phyloP scores from a whole-genome alignment of 1,284 basidiomycete genomes.

The Rhizoctonia solani region DNA sequence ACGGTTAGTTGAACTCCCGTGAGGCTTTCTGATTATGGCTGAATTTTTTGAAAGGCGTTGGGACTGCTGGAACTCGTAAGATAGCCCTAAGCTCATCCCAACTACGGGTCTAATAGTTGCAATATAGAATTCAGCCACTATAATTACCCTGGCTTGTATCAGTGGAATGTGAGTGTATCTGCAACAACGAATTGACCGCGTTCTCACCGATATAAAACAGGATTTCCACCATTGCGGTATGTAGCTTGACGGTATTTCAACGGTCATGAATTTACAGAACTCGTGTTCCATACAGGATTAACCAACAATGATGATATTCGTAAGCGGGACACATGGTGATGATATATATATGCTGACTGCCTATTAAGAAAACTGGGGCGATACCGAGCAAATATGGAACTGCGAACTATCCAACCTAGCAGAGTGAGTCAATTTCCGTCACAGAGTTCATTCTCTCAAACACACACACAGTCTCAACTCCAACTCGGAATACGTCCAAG shows the following conservation, averaged over 20 bases:
- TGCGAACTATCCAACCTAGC: slow-evolving; percentile 47
- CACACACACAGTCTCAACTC: slow-evolving; percentile 50
- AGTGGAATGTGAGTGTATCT: no score
- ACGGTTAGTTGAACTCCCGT: slow-evolving; percentile 21
- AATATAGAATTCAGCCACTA: slow-evolving; percentile 17
- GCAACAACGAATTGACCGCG: no score
- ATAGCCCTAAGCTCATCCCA: background rate
- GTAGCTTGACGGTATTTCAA: background rate
- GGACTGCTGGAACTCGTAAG: no score
- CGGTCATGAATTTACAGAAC: no score
- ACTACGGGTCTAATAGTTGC: background rate
- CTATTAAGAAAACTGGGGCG: no score
- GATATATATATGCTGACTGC: slow-evolving; percentile 54
- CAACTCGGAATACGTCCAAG: slow-evolving; percentile 61
- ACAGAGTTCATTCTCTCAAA: background rate
- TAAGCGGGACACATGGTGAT: no score
- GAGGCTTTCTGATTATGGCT: slow-evolving; percentile 6
- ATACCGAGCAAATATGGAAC: slow-evolving; percentile 63
- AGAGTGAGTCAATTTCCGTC: slow-evolving; percentile 32
- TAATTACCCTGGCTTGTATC: slow-evolving; percentile 19
- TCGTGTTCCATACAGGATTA: no score
- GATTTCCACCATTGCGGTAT: slow-evolving; percentile 38
- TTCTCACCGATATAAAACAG: no score
- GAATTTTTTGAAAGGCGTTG: background rate
- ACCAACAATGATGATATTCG: slow-evolving; percentile 24